Percentiles rank a stretch among this genome's conserved stretches.
phyloP scores from a whole-genome alignment of 73 alveolate species.

The Paramecium bursaria region DNA sequence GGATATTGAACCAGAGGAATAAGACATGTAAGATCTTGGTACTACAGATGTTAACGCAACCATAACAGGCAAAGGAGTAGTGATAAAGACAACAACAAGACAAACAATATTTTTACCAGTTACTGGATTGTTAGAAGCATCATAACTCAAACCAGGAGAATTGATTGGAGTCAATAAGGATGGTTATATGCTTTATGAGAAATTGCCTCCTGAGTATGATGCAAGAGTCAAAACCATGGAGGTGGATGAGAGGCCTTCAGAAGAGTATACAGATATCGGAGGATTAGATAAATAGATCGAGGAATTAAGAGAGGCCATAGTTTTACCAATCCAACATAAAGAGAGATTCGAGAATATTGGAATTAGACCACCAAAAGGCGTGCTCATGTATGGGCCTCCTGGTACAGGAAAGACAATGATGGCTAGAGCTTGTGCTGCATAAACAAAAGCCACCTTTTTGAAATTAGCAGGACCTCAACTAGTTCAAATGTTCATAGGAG shows the following conservation, averaged over 20 bases:
- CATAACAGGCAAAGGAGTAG: conserved; percentile 72
- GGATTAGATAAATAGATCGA: conserved; percentile 99
- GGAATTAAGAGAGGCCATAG: conserved; percentile 99
- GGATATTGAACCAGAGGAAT: conserved; percentile 84
- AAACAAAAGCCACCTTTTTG: conserved; percentile 98
- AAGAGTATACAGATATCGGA: conserved; percentile 99
- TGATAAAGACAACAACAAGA: conserved; percentile 94
- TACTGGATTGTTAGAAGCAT: conserved; percentile 98
- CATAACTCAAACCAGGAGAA: conserved; percentile 98
- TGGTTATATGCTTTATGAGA: conserved; percentile 97
- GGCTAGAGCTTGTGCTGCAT: conserved; percentile 99
- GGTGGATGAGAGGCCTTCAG: conserved; percentile 99
- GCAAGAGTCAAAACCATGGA: conserved; percentile 84
- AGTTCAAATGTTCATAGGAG: conserved; percentile 99
- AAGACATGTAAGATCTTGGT: conserved; percentile 78
- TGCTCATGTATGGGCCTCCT: conserved; percentile 99
- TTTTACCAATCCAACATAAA: conserved; percentile 99
- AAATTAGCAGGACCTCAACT: conserved; percentile 99
- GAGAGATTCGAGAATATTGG: conserved; percentile 99
- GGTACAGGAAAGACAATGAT: conserved; percentile 99
- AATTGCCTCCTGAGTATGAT: conserved; percentile 89
- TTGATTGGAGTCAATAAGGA: conserved; percentile 99
- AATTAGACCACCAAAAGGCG: conserved; percentile 99
- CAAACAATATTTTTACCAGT: conserved; percentile 98
- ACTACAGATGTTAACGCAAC: conserved; percentile 71